Evolutionary conservation across 169 alveolate genomes (phyloP).

Genomic region (Plasmodium fragile): DNA sequence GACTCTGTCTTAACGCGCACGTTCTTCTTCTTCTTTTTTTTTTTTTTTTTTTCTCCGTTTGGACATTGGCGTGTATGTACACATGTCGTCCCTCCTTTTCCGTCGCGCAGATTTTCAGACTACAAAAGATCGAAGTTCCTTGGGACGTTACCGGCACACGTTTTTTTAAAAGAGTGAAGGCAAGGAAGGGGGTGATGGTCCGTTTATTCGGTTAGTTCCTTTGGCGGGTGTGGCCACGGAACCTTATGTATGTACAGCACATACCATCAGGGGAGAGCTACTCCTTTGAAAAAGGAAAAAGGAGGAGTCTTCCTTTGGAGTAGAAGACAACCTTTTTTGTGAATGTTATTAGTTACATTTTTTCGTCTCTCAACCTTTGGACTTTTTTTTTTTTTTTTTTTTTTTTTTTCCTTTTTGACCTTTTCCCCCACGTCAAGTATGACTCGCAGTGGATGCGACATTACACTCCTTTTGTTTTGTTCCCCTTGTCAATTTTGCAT

Average conservation of each 20-base stretch:
- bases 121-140: constrained; percentile 55
- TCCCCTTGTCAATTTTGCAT: neutral
- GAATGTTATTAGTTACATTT: neutral
- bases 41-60: neutral
- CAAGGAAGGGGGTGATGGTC: neutral
- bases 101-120: constrained; percentile 29
- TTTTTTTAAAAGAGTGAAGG: constrained; percentile 26
- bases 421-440: neutral
- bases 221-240: neutral
- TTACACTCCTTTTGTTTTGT: neutral
- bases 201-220: neutral
- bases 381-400: neutral
- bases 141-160: constrained; percentile 73
- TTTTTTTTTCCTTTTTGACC: neutral
- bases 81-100: neutral
- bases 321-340: neutral
- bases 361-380: neutral
- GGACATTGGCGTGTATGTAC: neutral
- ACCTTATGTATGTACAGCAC: neutral
- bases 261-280: neutral
- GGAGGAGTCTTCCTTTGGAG: neutral
- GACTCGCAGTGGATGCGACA: neutral
- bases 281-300: neutral
- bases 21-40: neutral
- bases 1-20: neutral